Conservation (phyloP, 2,329 filamentous ascomycete species). For the Cladosporium sp. region DNA sequence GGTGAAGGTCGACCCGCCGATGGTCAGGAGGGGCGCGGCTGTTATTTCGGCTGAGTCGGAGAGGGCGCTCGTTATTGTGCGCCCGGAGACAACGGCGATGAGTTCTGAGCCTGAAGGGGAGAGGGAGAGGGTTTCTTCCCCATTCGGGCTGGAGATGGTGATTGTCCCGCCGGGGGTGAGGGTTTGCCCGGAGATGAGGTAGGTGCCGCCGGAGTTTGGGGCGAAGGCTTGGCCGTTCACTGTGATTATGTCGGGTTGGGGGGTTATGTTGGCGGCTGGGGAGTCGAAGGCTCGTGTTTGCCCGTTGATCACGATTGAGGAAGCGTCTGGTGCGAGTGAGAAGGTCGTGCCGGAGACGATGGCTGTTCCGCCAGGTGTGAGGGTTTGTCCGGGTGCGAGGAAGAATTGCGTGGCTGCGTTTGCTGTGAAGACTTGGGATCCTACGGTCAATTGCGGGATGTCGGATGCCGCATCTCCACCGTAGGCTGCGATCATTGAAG, state of each 20-base stretch:
- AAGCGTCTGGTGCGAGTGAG: conserved; percentile 37
- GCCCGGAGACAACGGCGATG: conserved; percentile 18
- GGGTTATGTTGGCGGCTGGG: conserved; percentile 27
- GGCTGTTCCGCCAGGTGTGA: conserved; percentile 36
- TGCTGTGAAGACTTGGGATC: conserved; percentile 36
- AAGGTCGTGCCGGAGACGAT: conserved; percentile 37
- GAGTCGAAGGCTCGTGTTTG: conserved; percentile 34
- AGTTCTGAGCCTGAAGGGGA: conserved; percentile 29
- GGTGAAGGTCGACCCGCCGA: conserved; percentile 27
- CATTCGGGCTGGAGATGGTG: conserved; percentile 20
- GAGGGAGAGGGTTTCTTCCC: conserved; percentile 29
- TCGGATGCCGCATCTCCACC: conserved; percentile 18
- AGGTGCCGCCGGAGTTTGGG: conserved; percentile 25
- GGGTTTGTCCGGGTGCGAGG: conserved; percentile 34
- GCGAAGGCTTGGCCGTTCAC: conserved; percentile 26
- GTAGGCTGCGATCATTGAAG: conserved; percentile 15
- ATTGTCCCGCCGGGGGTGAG: conserved; percentile 25
- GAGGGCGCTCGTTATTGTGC: conserved; percentile 31
- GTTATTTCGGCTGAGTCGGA: conserved; percentile 30
- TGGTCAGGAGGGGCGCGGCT: conserved; percentile 28
- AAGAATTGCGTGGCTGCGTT: conserved; percentile 46
- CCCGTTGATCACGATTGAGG: conserved; percentile 38
- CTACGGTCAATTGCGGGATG: conserved; percentile 37
- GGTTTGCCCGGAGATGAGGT: conserved; percentile 25
- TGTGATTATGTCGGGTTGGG: conserved; percentile 25